Evolutionary conservation across 352 stramenopile genomes (phyloP).

Genomic region (Phytophthora uliginosa): DNA sequence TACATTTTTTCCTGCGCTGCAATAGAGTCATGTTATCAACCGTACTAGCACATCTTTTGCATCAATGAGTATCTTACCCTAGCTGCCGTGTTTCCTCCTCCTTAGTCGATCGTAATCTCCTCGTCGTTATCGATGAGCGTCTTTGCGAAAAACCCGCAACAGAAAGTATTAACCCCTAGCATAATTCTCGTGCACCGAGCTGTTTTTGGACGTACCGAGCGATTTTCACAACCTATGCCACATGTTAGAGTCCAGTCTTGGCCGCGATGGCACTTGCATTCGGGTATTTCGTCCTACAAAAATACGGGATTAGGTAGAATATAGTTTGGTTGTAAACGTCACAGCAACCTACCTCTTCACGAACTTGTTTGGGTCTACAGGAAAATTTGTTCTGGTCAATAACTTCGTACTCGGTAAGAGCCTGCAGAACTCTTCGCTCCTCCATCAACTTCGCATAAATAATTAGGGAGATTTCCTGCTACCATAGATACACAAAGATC

Average conservation of each 20-base stretch:
- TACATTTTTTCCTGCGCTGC: too few species aligned
- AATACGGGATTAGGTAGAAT: neutral
- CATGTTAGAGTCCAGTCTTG: neutral
- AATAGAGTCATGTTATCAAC: too few species aligned
- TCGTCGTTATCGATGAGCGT: neutral
- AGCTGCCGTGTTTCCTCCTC: neutral
- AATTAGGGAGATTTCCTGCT: neutral
- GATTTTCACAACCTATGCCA: slow-evolving; percentile 15
- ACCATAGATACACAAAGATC: neutral
- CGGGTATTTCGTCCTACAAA: slow-evolving; percentile 10
- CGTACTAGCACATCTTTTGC: too few species aligned
- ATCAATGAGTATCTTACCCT: too few species aligned
- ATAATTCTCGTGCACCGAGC: neutral
- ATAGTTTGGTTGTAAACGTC: neutral
- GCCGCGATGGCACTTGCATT: slow-evolving; percentile 6
- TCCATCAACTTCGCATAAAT: neutral
- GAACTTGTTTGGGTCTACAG: neutral
- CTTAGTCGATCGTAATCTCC: slow-evolving; percentile 13
- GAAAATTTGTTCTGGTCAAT: neutral
- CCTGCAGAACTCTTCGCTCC: neutral
- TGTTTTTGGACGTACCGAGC: slow-evolving; percentile 1
- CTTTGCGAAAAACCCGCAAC: slow-evolving; percentile 4
- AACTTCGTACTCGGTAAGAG: neutral
- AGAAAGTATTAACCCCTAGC: neutral
- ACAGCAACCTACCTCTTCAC: slow-evolving; percentile 8